These are phyloP conservation scores for Jimgerdemannia flammicorona DNA, from an alignment of 192 early-diverging fungal genomes.

Conservation along the genomic window DNA sequence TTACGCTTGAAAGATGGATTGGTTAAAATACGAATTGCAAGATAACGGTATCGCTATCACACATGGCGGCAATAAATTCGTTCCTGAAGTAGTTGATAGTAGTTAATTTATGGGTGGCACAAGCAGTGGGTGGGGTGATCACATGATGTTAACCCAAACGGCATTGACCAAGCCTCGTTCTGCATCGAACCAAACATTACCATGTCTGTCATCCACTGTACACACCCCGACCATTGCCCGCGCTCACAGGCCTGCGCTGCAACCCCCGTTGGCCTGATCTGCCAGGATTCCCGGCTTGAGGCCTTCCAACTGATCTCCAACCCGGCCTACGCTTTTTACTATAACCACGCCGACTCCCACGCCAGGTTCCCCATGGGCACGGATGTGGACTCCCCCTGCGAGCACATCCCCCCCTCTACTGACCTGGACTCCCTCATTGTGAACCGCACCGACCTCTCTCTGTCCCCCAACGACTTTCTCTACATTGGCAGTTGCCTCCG, in stretches of 20 bases:
- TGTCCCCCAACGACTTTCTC: neutral
- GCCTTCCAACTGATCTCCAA: neutral
- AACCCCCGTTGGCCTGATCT: neutral
- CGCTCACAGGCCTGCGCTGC: neutral
- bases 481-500: neutral
- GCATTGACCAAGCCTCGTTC: too few relatives aligned
- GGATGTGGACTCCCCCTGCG: neutral
- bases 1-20: too few relatives aligned
- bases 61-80: too few relatives aligned
- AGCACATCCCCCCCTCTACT: neutral
- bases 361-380: neutral
- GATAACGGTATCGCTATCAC: too few relatives aligned
- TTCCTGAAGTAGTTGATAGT: too few relatives aligned
- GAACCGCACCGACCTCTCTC: neutral
- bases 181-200: neutral
- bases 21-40: too few relatives aligned
- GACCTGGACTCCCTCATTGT: neutral
- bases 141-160: too few relatives aligned
- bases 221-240: neutral
- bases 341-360: neutral
- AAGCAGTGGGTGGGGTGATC: too few relatives aligned
- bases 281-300: neutral
- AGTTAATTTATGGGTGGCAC: too few relatives aligned
- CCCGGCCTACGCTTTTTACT: neutral
- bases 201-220: neutral